These are phyloP conservation scores for Ogataea hybrid DNA, from an alignment of 1,139 yeast genomes.

Conservation along the genomic window DNA sequence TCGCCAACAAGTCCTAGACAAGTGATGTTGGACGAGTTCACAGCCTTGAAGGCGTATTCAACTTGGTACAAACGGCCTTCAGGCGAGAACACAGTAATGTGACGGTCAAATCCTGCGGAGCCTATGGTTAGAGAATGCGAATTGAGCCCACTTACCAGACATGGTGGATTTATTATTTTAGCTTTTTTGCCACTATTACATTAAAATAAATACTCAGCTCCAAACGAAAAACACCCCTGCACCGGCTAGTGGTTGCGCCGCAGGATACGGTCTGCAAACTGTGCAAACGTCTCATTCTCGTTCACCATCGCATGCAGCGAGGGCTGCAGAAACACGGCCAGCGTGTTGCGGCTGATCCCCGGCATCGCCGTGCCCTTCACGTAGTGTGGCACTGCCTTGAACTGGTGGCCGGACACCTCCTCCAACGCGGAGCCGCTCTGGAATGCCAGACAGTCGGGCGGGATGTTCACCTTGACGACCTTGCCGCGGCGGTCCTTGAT, in stretches of 20 bases:
- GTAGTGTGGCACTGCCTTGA: constrained; percentile 62
- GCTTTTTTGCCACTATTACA: constrained; percentile 8
- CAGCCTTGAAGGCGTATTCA: constrained; percentile 96
- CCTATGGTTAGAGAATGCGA: constrained; percentile 32
- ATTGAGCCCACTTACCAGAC: constrained; percentile 10
- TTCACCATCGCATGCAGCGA: constrained; percentile 50
- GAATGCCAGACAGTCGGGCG: constrained; percentile 55
- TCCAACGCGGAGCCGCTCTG: constrained; percentile 66
- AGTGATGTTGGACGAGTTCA: constrained; percentile 88
- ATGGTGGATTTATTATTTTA: not conserved
- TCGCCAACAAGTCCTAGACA: constrained; percentile 85
- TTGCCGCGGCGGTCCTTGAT: constrained; percentile 48
- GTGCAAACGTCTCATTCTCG: constrained; percentile 46
- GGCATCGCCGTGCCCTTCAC: constrained; percentile 45
- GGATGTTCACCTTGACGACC: constrained; percentile 52
- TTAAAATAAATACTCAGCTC: not conserved
- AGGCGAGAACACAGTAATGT: constrained; percentile 96
- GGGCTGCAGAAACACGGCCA: constrained; percentile 68
- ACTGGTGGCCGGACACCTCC: constrained; percentile 46
- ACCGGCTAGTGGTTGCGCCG: constrained; percentile 32
- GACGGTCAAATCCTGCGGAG: constrained; percentile 96
- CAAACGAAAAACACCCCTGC: not conserved
- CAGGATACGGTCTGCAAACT: constrained; percentile 43
- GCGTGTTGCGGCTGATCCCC: constrained; percentile 49
- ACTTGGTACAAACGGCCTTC: constrained; percentile 98